phyloP scores from a whole-genome alignment of 768 basidiomycete species.

The Leccinellum rugosiceps region DNA sequence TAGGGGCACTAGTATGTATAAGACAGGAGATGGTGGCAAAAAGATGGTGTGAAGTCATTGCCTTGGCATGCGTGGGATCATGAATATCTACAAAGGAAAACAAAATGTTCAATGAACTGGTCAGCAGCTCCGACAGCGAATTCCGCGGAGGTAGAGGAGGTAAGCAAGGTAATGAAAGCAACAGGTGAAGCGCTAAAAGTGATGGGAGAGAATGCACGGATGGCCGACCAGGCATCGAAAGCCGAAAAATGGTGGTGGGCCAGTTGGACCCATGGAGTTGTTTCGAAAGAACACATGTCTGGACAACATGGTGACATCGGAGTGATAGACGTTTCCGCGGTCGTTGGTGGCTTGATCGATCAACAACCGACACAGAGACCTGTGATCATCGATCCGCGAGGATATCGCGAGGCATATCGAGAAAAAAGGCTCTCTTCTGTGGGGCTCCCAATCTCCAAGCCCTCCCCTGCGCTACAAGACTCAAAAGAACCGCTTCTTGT shows the following conservation, averaged over 20 bases:
- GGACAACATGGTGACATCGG: neutral
- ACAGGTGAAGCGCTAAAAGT: neutral
- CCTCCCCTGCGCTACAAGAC: neutral
- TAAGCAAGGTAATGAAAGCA: neutral
- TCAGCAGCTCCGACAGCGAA: neutral
- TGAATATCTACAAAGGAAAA: slow-evolving; percentile 10
- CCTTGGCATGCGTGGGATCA: neutral
- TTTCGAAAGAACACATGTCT: neutral
- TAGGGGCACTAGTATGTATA: slow-evolving; percentile 2
- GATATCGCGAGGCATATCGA: slow-evolving; percentile 7
- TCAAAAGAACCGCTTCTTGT: slow-evolving; percentile 74
- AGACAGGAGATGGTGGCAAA: slow-evolving; percentile 3
- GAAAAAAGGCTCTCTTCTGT: neutral
- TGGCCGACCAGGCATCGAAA: neutral
- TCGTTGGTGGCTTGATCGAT: slow-evolving; percentile 13
- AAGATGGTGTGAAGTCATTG: slow-evolving; percentile 10
- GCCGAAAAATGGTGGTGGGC: neutral
- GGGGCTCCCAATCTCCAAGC: neutral
- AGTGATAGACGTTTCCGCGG: neutral
- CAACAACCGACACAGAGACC: neutral
- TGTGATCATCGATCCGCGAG: slow-evolving; percentile 12
- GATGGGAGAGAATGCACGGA: neutral
- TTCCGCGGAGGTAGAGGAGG: neutral
- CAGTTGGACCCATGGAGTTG: neutral
- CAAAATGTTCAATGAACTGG: neutral